These are phyloP conservation scores for Murraya koenigii DNA, from an alignment of 345 rosid genomes.

Conservation along the genomic window DNA sequence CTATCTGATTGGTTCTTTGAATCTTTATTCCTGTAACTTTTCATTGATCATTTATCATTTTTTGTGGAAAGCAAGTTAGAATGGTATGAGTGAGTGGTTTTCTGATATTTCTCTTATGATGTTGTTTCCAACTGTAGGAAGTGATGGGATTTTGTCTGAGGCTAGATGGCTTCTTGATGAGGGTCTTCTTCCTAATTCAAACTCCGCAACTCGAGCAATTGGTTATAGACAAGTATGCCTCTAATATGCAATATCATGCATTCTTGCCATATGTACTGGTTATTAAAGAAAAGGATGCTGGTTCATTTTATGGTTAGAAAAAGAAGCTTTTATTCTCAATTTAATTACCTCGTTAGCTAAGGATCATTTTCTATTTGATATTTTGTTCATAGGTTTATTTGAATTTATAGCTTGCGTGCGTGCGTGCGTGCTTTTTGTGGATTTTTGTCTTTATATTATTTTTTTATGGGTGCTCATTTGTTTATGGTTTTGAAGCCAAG, in stretches of 20 bases:
- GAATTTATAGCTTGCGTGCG: not conserved
- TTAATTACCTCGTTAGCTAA: not conserved
- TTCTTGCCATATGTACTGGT: conserved; percentile 5
- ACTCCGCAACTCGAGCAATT: conserved; percentile 88
- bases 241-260: not conserved
- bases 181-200: conserved; percentile 82
- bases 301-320: not conserved
- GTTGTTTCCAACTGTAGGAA: conserved; percentile 32
- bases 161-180: conserved; percentile 84
- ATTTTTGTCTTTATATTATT: not conserved
- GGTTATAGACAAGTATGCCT: conserved; percentile 78
- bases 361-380: conserved; percentile 1
- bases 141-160: conserved; percentile 67
- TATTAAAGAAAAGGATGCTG: not conserved
- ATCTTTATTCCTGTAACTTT: not conserved
- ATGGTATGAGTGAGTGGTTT: not conserved
- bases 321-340: not conserved
- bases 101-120: not conserved
- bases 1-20: not conserved
- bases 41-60: not conserved
- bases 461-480: not conserved
- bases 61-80: not conserved
- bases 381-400: not conserved
- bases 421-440: not conserved
- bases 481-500: not conserved